Percentiles rank a stretch among this genome's conserved stretches.
These are phyloP conservation scores for Apophysomyces sp. DNA, from an alignment of 371 early-diverging fungal species.

Conservation along the genomic window DNA sequence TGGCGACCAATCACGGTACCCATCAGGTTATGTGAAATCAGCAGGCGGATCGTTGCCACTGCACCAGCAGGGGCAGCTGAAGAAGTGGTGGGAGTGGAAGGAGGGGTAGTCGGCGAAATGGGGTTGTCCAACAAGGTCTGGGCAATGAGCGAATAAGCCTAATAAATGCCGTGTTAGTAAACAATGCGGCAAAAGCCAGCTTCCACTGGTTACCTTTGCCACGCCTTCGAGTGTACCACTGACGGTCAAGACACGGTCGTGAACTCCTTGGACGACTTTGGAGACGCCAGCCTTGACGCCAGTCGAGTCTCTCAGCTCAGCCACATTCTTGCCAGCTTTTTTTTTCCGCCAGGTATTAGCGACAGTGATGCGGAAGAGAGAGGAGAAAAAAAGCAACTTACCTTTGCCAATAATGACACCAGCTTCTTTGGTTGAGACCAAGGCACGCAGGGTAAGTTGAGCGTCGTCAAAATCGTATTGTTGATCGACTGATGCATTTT, in stretches of 20 bases:
- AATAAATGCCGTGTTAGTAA: background rate
- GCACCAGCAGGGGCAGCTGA: slow-evolving; percentile 1
- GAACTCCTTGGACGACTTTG: slow-evolving; percentile 82
- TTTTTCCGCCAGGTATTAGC: slow-evolving; percentile 86
- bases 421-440: slow-evolving; percentile 92
- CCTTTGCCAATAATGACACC: slow-evolving; percentile 91
- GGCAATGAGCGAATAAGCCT: slow-evolving; percentile 58
- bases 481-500: slow-evolving; percentile 9
- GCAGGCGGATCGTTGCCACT: slow-evolving; percentile 60
- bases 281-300: slow-evolving; percentile 88
- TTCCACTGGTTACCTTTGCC: slow-evolving; percentile 50
- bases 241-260: slow-evolving; percentile 86
- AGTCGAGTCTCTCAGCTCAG: slow-evolving; percentile 78
- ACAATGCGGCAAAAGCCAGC: background rate
- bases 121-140: slow-evolving; percentile 79
- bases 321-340: slow-evolving; percentile 77
- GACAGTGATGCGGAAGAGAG: slow-evolving; percentile 86
- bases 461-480: slow-evolving; percentile 9
- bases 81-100: slow-evolving; percentile 32
- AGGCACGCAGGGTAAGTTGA: slow-evolving; percentile 73
- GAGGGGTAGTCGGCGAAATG: slow-evolving; percentile 18
- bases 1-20: slow-evolving; percentile 88
- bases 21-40: slow-evolving; percentile 85
- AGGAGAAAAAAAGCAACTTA: slow-evolving; percentile 40
- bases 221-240: slow-evolving; percentile 77